Evolutionary conservation across 2,329 filamentous ascomycete species (phyloP), one percentile per base, ranked within the genome.

Genomic region (Xylariaceae sp.): DNA sequence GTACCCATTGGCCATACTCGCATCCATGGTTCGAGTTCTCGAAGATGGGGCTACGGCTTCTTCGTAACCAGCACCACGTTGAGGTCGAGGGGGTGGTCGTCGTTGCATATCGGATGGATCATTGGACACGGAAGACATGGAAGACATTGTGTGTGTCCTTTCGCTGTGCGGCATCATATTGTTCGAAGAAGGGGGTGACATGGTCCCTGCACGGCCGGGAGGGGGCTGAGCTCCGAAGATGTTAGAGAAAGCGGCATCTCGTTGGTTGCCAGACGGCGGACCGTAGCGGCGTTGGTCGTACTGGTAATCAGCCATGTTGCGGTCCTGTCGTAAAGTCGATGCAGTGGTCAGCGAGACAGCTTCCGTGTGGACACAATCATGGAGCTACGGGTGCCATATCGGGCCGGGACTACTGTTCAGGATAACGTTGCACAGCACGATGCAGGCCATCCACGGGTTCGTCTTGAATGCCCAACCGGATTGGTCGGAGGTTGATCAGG

Each of bases 241-340:
- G 77, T 94, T 94, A 65, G 90, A 92, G 76, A 96, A 99, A 65
- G 94, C 95, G 66, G 92, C 91, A 85, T 99, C 93, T 78, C 95
- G 89, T 77, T 95, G 91, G 70, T 81, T 82, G 71, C 82, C 82
- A 63, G 80, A 78, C 52, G 78, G 71, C 21, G 75, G 71, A 56
- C 81, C 80, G 80, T 84, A 82, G 65, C 81, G 71, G 65, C 80
- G 79, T 71, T 83, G 78, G 66, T 81, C 79, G 67, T 80, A 79
- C 61, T 80, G 81, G 67, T 86, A 85, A 69, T 86, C 83, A 68
- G 82, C 80, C 83, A 87, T 87, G 69, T 75, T 73, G 63, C 67
- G 65, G 66, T 69, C 80, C 79, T 66, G 79, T 74, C 58, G 78
- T 74, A 41, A 48, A 53, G 40, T 34, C 28, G 43, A 56, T 52